These are phyloP conservation scores for Penicillium expansum DNA, from an alignment of 2,329 filamentous ascomycete species.

Conservation along the genomic window DNA sequence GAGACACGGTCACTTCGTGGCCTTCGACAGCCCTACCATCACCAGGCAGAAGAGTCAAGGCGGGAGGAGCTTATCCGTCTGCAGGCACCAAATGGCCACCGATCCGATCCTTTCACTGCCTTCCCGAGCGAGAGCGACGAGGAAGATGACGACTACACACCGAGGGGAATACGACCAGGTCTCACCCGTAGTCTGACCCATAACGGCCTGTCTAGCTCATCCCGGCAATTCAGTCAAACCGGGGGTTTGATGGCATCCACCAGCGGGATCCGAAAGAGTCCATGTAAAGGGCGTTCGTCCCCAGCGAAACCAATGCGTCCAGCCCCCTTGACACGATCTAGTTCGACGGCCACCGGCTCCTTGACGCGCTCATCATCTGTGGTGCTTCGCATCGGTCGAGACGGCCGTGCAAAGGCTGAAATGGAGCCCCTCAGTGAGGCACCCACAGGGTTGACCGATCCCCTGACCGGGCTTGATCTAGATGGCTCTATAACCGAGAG, in stretches of 20 bases:
- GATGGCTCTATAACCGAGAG: constrained; percentile 46
- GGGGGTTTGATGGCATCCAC: constrained; percentile 35
- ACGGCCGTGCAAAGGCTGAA: constrained; percentile 49
- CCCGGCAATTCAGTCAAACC: constrained; percentile 29
- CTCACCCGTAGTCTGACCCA: constrained; percentile 44
- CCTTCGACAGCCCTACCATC: constrained; percentile 47
- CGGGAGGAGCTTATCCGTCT: constrained; percentile 41
- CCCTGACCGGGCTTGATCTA: constrained; percentile 38
- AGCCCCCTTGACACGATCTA: constrained; percentile 31
- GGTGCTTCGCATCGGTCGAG: constrained; percentile 48
- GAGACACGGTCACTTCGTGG: constrained; percentile 29
- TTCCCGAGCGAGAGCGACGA: constrained; percentile 33
- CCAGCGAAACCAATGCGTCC: constrained; percentile 40
- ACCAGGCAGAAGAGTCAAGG: constrained; percentile 50
- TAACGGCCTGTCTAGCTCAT: constrained; percentile 32
- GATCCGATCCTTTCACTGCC: constrained; percentile 28
- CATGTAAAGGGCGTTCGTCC: constrained; percentile 44
- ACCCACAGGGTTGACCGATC: constrained; percentile 36
- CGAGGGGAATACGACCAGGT: constrained; percentile 33
- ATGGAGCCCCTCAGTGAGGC: constrained; percentile 38
- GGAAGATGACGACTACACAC: constrained; percentile 37
- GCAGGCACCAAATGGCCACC: constrained; percentile 29
- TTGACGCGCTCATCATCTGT: constrained; percentile 43
- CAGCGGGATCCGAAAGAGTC: constrained; percentile 41
- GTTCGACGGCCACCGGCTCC: constrained; percentile 30